Base-by-base conservation (phyloP, 2,329 filamentous ascomycete genomes). In the Penicillium sp. region DNA sequence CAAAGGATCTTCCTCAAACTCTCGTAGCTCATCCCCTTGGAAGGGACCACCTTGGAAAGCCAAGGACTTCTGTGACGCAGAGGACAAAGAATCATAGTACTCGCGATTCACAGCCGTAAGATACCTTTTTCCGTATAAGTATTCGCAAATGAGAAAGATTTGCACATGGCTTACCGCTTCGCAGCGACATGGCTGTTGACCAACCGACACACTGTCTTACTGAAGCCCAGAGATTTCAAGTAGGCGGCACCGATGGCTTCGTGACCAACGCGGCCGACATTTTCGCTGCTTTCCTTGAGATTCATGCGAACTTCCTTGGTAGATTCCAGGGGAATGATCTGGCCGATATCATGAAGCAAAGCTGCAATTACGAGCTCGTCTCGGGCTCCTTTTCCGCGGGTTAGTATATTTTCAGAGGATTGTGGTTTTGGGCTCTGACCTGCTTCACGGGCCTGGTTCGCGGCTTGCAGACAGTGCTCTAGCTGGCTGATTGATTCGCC, bases 271-370 rank as follows among this genome's bases (percentile, higher is more conserved):
- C 73, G 68, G 14, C 75, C 75, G 14, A 75, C 70, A 48, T 72
- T 73, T 13, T 69, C 65, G 2, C 59, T 56, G 39, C 64, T 65
- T 7, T 62, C 62, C 11, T 55, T 56, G 33, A 72, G 61, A 23
- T 67, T 64, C 68, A 71, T 69, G 3, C 68, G 61, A 8, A 61
- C 60, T 54, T 69, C 73, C 27, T 62, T 70, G 23, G 59, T 70
- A 26, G 56, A 65, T 57, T 67, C 62, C 1, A 75, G 44, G 3
- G 76, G 77, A 14, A 78, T 71, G 54, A 78, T 75, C 26, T 77
- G 75, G 16, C 77, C 77, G 48, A 78, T 73, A 51, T 79, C 77
- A 58, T 79, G 77, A 5, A 79, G 67, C 10, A 79, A 62, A 8
- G 76, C 73, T 0, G 75, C 77, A 25, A 76, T 65, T 3, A 77